These are phyloP conservation scores for Fusarium falciforme DNA, from an alignment of 2,329 filamentous ascomycete species.

Conservation along the genomic window DNA sequence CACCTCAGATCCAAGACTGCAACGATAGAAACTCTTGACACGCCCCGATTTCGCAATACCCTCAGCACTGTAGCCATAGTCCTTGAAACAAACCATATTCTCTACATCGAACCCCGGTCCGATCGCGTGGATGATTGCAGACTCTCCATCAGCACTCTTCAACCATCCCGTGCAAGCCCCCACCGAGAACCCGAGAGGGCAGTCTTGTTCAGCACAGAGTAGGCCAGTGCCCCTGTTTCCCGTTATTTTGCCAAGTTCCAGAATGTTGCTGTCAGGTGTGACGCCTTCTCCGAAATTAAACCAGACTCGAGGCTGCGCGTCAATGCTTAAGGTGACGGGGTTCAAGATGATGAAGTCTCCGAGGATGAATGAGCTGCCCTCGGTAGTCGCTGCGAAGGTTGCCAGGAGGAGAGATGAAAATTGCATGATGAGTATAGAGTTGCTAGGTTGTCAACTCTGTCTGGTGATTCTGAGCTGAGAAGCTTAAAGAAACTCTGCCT, in stretches of 20 bases:
- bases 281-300: not conserved
- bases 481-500: not conserved
- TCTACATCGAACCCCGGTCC: not conserved
- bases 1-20: not conserved
- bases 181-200: not conserved
- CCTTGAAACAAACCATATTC: not conserved
- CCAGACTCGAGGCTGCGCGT: not conserved
- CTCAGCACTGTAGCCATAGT: not conserved
- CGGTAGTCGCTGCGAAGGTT: not conserved
- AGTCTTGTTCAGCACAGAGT: not conserved
- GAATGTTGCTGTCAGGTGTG: not conserved
- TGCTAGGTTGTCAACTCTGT: not conserved
- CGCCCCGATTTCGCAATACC: not conserved
- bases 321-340: not conserved
- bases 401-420: not conserved
- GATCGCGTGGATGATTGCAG: not conserved
- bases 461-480: not conserved
- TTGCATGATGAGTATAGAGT: not conserved
- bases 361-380: not conserved
- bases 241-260: not conserved
- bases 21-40: not conserved
- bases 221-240: not conserved
- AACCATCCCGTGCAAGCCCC: not conserved
- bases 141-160: not conserved
- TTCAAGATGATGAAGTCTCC: not conserved